These are phyloP conservation scores for Plasmodium billcollinsi DNA, from an alignment of 169 alveolate species.

Conservation along the genomic window DNA sequence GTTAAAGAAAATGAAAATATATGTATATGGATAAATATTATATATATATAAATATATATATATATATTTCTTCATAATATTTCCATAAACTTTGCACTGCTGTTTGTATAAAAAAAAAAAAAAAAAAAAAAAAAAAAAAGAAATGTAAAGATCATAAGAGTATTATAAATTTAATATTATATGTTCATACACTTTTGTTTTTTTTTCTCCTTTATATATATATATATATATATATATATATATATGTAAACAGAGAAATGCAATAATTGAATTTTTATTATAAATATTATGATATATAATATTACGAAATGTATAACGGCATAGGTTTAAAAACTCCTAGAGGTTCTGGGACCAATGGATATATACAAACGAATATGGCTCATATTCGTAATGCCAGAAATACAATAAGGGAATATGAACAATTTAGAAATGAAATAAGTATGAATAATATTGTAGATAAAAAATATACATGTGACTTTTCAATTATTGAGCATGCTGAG, in stretches of 20 bases:
- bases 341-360: conserved; percentile 89
- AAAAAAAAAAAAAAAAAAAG: too few relatives aligned
- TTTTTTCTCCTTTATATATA: neutral
- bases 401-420: conserved; percentile 59
- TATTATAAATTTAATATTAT: too few relatives aligned
- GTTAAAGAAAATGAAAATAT: too few relatives aligned
- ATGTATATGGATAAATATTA: too few relatives aligned
- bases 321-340: conserved; percentile 87
- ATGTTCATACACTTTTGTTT: too few relatives aligned
- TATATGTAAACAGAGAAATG: neutral
- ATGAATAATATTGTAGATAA: conserved; percentile 63
- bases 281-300: neutral
- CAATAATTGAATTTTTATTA: neutral
- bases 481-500: conserved; percentile 74
- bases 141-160: too few relatives aligned
- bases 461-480: conserved; percentile 73
- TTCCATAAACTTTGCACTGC: too few relatives aligned
- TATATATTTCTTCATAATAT: too few relatives aligned
- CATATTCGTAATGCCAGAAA: conserved; percentile 71
- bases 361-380: conserved; percentile 86
- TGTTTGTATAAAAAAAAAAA: too few relatives aligned
- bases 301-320: conserved; percentile 80
- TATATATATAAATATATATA: too few relatives aligned
- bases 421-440: conserved; percentile 37
- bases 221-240: conserved; percentile 4